These are phyloP conservation scores for Lineolata rhizophorae DNA, from an alignment of 495 filamentous ascomycete species.

Conservation along the genomic window DNA sequence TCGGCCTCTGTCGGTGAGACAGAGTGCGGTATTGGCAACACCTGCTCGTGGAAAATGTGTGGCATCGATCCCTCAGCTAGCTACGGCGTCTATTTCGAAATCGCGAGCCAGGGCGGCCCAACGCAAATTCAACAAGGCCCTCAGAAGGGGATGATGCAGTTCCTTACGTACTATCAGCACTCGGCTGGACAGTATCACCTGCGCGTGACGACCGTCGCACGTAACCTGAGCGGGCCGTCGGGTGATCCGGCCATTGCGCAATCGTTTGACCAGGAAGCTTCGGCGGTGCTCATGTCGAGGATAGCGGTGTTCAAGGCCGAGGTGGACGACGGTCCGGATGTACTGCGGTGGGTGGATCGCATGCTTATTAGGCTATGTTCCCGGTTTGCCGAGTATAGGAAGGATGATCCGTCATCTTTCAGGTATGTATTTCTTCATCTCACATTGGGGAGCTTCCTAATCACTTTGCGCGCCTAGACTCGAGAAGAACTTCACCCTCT, in stretches of 20 bases:
- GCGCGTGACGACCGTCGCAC: conserved; percentile 62
- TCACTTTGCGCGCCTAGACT: conserved; percentile 23
- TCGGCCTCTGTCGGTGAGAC: conserved; percentile 93
- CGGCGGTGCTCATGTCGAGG: conserved; percentile 92
- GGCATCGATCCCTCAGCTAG: conserved; percentile 85
- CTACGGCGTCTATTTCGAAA: conserved; percentile 95
- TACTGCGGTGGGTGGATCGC: conserved; percentile 92
- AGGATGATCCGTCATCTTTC: conserved; percentile 96
- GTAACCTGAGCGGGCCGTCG: conserved; percentile 79
- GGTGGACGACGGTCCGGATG: conserved; percentile 97
- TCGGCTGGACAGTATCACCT: conserved; percentile 92
- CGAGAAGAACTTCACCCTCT: conserved; percentile 98
- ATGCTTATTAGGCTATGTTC: conserved; percentile 97
- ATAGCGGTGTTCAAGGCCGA: conserved; percentile 99
- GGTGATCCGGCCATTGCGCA: conserved; percentile 95
- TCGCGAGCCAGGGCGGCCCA: conserved; percentile 82
- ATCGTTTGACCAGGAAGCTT: conserved; percentile 96
- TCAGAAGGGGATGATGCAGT: conserved; percentile 93
- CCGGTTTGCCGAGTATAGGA: conserved; percentile 92
- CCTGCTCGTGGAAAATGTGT: conserved; percentile 99
- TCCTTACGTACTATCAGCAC: conserved; percentile 97
- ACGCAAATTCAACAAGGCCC: conserved; percentile 66
- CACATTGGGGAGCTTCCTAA: conserved; percentile 1
- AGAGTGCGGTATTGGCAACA: conserved; percentile 96
- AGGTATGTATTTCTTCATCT: conserved; percentile 10